Base-by-base conservation (phyloP, 805 yeast genomes). In the Kockiozyma suomiensis region DNA sequence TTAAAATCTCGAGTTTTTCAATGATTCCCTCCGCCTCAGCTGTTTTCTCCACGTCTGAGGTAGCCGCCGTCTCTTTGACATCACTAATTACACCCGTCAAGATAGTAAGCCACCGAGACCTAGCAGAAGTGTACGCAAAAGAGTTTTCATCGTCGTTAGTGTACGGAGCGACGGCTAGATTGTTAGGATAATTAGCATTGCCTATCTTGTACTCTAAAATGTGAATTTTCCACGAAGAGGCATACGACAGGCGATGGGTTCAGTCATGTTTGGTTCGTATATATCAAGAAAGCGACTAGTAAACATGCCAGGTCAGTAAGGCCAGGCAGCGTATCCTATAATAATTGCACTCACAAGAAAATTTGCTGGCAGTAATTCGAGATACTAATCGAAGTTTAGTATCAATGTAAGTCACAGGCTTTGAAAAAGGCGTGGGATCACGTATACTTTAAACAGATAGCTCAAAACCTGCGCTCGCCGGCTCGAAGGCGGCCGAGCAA, bases 71-170 rank as follows among this genome's bases (percentile, higher is more conserved):
- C n/a, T 69, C 62, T 17, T 76, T 65, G 43, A 86, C 75, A 70
- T 92, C 97, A 28, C 79, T 81, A 47, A 89, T 77, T 19, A 86
- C 84, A 21, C 86, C 88, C 30, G 81, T 78, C 49, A 92, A 70
- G 66, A 94, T 90, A 56, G 83, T 84, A 30, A 96, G 93, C 97
- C 98, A 94, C 73, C 99, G 85, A 38, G 79, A 78, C 64, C 83
- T 80, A 8, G 89, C 87, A 0, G 98, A 91, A 37, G 83, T 78
- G 70, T 81, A 85, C 8, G 96, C 98, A 72, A 94, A 94, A 2
- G 97, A 88, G 59, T 79, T 81, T 40, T 78, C 73, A 69, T 90
- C 96, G 71, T 81, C 81, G 73, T 87, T 89, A 70, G 74, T 78
- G 72, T 86, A 88, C 4, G 70, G 70, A 10, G 67, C 58, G 15